Percentiles rank a stretch among this genome's conserved stretches.
phyloP scores from a whole-genome alignment of 371 early-diverging fungal genomes.

The Apophysomyces variabilis region DNA sequence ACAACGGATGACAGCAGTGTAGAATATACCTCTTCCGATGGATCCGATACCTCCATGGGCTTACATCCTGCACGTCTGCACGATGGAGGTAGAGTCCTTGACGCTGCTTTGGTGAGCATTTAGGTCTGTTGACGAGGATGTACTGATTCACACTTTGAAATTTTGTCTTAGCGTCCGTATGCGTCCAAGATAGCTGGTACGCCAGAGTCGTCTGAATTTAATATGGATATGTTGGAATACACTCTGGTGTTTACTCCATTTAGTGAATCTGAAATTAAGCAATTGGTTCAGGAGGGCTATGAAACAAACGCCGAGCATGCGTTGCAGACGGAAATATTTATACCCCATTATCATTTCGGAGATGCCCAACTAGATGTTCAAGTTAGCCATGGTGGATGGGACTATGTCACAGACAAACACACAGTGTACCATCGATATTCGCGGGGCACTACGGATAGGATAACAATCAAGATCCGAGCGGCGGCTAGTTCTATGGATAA shows the following conservation, averaged over 20 bases:
- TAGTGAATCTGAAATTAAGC: slow-evolving; percentile 12
- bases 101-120: slow-evolving; percentile 70
- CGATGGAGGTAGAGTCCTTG: slow-evolving; percentile 79
- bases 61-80: slow-evolving; percentile 57
- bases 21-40: slow-evolving; percentile 13
- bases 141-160: slow-evolving; percentile 6
- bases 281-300: slow-evolving; percentile 14
- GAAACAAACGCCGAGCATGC: slow-evolving; percentile 11
- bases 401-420: slow-evolving; percentile 66
- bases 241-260: slow-evolving; percentile 55
- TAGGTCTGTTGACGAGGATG: neutral
- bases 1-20: slow-evolving; percentile 7
- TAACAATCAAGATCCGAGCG: neutral
- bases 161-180: slow-evolving; percentile 66
- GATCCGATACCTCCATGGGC: slow-evolving; percentile 16
- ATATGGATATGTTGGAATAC: slow-evolving; percentile 60
- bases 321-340: slow-evolving; percentile 67
- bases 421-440: slow-evolving; percentile 60
- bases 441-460: slow-evolving; percentile 1
- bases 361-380: slow-evolving; percentile 48
- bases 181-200: slow-evolving; percentile 79
- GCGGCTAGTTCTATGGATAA: neutral
- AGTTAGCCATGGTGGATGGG: slow-evolving; percentile 71
- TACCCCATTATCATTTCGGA: slow-evolving; percentile 76
- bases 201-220: slow-evolving; percentile 64